Base-by-base conservation (phyloP, 495 filamentous ascomycete species). In the Aspergillus saccharolyticus region DNA sequence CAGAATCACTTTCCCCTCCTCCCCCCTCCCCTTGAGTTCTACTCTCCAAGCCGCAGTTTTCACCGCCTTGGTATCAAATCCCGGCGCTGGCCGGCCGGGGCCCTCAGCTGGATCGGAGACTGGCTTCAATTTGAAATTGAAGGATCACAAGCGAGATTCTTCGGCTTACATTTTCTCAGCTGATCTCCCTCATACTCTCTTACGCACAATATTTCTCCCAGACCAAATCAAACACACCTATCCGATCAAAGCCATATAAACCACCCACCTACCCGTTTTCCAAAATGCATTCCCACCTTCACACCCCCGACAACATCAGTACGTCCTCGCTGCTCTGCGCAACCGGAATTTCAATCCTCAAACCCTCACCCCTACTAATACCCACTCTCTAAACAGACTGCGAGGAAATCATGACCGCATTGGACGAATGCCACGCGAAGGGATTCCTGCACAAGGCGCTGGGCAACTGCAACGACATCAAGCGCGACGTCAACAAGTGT, bases 211-310 rank as follows among this genome's bases (percentile, higher is more conserved):
- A n/a, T n/a, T n/a, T n/a, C n/a, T n/a, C n/a, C n/a, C n/a, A n/a
- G n/a, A n/a, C n/a, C n/a, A n/a, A n/a, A n/a, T n/a, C n/a, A n/a
- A n/a, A n/a, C n/a, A n/a, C n/a, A n/a, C n/a, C n/a, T n/a, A n/a
- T n/a, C n/a, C n/a, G n/a, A n/a, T n/a, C n/a, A n/a, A n/a, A n/a
- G n/a, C n/a, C n/a, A n/a, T n/a, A n/a, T n/a, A n/a, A n/a, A n/a
- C n/a, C n/a, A n/a, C n/a, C n/a, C n/a, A n/a, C n/a, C n/a, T n/a
- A n/a, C n/a, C n/a, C n/a, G n/a, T n/a, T n/a, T n/a, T n/a, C n/a
- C 69, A 85, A 74, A 48, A 98, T 98, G 94, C 94, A 98, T 89
- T 94, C 94, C 21, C 92, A 96, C 73, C 75, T 98, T 4, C 91
- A 97, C 65, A 96, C 90, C 21, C 88, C 91, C 60, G 83, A 96